Evolutionary conservation across 2,329 filamentous ascomycete genomes (phyloP), one percentile per base, ranked within the genome.

Genomic region (Phialocephala subalpina): DNA sequence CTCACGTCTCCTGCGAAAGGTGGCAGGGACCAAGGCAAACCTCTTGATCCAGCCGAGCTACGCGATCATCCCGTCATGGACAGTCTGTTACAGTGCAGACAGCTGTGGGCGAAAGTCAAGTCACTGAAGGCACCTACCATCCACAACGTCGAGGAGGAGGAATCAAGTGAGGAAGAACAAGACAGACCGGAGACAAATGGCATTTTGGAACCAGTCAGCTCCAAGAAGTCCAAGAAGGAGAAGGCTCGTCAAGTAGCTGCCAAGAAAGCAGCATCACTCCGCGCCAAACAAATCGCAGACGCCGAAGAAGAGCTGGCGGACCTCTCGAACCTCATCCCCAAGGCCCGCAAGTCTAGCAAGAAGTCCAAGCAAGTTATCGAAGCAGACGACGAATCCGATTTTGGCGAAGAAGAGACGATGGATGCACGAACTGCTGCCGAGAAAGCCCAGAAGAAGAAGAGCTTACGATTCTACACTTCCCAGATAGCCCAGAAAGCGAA

Each of bases 401-500:
- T 99, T 76, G 96, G 95, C 73, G 96, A 99, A 74, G 94, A 97
- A 77, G 90, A 92, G 18, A 82, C 84, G 3, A 86, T 98, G 65
- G 93, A 94, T 62, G 88, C 90, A 12, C 86, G 89, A 67, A 89
- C 95, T 67, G 91, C 93, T 0, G 92, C 92, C 49, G 93, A 97
- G 74, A 99, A 99, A 80, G 92, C 90, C 0, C 87, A 88, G 66
- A 92, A 92, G 79, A 97, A 96, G 84, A 97, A 97, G 84, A 93
- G 89, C 70, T 86, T 99, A 65, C 92, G 94, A 69, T 99, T 99
- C 84, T 99, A 99, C 85, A 98, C 97, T 2, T 97, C 94, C 2
- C 96, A 99, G 78, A 96, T 99, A 71, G 91, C 92, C 33, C 95
- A 98, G 78, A 98, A 97, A 80, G 89, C 93, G 64, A 97, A 93